Percentiles rank a stretch among this genome's conserved stretches.
These are phyloP conservation scores for Diaporthe batatas DNA, from an alignment of 2,329 filamentous ascomycete genomes.

Conservation along the genomic window DNA sequence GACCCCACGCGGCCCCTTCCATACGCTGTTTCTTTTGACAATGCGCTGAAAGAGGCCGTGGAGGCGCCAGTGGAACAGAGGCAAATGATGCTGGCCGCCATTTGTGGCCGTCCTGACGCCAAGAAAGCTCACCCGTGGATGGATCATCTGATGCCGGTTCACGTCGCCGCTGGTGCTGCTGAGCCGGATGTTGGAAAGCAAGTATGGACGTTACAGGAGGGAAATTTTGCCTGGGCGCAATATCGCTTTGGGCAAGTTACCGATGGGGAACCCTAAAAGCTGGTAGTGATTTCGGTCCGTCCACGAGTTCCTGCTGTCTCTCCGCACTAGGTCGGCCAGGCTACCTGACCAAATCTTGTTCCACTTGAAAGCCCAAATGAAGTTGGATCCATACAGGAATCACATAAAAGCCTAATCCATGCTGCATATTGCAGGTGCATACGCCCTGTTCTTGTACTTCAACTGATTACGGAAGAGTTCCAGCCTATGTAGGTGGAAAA, in stretches of 20 bases:
- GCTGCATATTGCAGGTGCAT: no score
- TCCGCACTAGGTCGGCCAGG: background rate
- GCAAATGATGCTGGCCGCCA: conserved; percentile 55
- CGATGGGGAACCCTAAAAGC: background rate
- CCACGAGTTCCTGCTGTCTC: no score
- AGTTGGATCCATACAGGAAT: no score
- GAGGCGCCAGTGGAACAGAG: conserved; percentile 56
- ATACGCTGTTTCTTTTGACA: conserved; percentile 74
- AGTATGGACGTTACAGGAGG: conserved; percentile 41
- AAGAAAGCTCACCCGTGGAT: conserved; percentile 62
- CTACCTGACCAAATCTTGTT: background rate
- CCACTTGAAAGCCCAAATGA: background rate
- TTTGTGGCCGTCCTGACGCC: conserved; percentile 59
- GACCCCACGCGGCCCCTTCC: conserved; percentile 61
- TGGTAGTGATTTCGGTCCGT: background rate
- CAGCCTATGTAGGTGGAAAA: no score
- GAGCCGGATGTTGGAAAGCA: conserved; percentile 45
- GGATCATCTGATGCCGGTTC: conserved; percentile 64
- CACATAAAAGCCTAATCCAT: no score
- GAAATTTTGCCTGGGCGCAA: conserved; percentile 42
- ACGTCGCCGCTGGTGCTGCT: conserved; percentile 61
- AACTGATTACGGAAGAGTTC: no score
- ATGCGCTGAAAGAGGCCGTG: conserved; percentile 75
- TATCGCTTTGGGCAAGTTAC: conserved; percentile 39
- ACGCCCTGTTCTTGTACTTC: no score